Conservation (phyloP, 164 flowering plant species). For the Magnolia changhungtana region DNA sequence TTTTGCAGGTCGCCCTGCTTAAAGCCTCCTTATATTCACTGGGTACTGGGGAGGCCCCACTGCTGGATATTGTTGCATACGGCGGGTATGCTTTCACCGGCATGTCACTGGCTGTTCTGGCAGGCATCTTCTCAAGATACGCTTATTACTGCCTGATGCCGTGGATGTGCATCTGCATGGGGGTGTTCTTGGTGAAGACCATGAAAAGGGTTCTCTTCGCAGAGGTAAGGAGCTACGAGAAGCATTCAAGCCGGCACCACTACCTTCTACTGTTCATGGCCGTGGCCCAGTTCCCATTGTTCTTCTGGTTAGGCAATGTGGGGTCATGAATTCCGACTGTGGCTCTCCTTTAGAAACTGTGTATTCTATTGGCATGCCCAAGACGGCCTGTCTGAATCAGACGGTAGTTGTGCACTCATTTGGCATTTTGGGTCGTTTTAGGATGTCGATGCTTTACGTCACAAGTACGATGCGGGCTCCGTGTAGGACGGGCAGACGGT, state of each 20-base stretch:
- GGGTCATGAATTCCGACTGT: conserved; percentile 10
- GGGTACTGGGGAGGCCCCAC: conserved; percentile 40
- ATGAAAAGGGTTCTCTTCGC: conserved; percentile 42
- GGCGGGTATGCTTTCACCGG: conserved; percentile 49
- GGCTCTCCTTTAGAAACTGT: background rate
- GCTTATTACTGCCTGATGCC: conserved; percentile 36
- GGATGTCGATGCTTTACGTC: background rate
- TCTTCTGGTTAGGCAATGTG: conserved; percentile 40
- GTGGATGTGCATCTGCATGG: conserved; percentile 47
- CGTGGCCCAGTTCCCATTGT: conserved; percentile 42
- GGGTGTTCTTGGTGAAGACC: conserved; percentile 42
- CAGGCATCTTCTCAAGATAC: conserved; percentile 33
- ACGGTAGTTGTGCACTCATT: background rate
- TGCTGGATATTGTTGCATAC: conserved; percentile 47
- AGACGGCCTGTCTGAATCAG: background rate
- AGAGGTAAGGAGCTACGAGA: conserved; percentile 32
- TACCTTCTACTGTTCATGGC: conserved; percentile 41
- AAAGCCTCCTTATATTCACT: conserved; percentile 30
- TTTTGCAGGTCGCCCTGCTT: conserved; percentile 32
- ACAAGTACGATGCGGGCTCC: background rate
- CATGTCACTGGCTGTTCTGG: conserved; percentile 37
- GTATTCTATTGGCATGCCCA: background rate
- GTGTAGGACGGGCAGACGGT: background rate
- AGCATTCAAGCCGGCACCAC: conserved; percentile 33
- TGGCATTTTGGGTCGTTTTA: background rate